phyloP scores from a whole-genome alignment of 306 rosid species.

The Rosa persica region DNA sequence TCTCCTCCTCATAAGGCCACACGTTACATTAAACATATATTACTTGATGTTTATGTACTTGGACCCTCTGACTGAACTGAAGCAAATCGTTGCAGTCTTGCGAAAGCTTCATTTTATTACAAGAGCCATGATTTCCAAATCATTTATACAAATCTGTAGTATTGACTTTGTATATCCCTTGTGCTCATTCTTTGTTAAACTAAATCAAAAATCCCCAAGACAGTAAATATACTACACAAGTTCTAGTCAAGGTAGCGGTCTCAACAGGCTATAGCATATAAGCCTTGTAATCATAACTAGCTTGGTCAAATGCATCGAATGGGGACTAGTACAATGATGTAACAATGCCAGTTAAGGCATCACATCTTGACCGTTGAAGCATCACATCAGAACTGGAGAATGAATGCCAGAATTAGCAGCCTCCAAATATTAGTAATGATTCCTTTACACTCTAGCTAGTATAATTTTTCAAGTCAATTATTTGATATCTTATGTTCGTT shows the following conservation, averaged over 20 bases:
- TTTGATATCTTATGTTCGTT: neutral
- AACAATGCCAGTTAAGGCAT: neutral
- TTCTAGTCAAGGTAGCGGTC: slow-evolving; percentile 5
- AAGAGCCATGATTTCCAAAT: neutral
- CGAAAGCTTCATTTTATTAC: neutral
- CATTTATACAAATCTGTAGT: neutral
- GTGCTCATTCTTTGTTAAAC: neutral
- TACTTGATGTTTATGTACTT: neutral
- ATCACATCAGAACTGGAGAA: neutral
- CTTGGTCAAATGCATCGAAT: neutral
- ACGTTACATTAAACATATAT: neutral
- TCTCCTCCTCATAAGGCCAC: neutral
- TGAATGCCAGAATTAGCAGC: neutral
- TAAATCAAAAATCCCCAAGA: neutral
- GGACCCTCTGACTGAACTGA: neutral
- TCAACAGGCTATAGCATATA: neutral
- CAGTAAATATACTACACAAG: neutral
- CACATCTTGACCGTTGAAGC: neutral
- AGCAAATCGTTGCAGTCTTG: neutral
- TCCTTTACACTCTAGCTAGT: neutral
- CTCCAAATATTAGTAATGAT: neutral
- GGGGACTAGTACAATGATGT: neutral
- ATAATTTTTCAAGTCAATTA: too few relatives aligned
- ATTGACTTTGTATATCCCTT: neutral
- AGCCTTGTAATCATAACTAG: neutral